Percentiles rank a stretch among this genome's conserved stretches.
Conservation (phyloP, 345 rosid species). For the Corchorus capsularis region DNA sequence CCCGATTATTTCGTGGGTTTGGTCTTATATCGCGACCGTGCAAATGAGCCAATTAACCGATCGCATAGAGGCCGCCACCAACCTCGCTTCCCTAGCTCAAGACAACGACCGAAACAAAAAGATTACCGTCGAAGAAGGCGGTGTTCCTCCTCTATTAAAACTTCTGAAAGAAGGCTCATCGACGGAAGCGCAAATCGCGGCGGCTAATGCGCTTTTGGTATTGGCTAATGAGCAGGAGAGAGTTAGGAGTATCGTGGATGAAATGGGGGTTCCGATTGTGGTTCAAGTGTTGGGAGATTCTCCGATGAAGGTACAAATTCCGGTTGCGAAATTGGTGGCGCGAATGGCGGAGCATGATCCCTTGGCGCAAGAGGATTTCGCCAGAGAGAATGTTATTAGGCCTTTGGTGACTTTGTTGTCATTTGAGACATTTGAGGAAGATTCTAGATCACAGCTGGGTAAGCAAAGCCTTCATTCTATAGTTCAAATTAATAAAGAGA, state of each 20-base stretch:
- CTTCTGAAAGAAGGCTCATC: conserved; percentile 63
- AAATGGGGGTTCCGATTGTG: conserved; percentile 61
- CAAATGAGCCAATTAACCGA: conserved; percentile 57
- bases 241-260: conserved; percentile 53
- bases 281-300: conserved; percentile 71
- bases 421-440: conserved; percentile 62
- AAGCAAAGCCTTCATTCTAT: conserved; percentile 74
- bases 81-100: conserved; percentile 61
- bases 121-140: conserved; percentile 87
- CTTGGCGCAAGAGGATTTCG: conserved; percentile 80
- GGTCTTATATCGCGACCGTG: conserved; percentile 69
- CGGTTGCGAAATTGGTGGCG: conserved; percentile 64
- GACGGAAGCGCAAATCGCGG: conserved; percentile 76
- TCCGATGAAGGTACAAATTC: conserved; percentile 66
- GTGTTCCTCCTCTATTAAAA: conserved; percentile 63
- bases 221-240: conserved; percentile 67
- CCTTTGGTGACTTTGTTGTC: conserved; percentile 78
- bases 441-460: conserved; percentile 38
- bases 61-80: conserved; percentile 76
- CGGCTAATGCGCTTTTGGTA: conserved; percentile 40
- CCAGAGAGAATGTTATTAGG: conserved; percentile 74
- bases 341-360: conserved; percentile 74
- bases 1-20: conserved; percentile 89
- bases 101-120: conserved; percentile 88
- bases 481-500: conserved; percentile 72